Conservation (phyloP, 257 asterid species). For the Solanum bulbocastanum region DNA sequence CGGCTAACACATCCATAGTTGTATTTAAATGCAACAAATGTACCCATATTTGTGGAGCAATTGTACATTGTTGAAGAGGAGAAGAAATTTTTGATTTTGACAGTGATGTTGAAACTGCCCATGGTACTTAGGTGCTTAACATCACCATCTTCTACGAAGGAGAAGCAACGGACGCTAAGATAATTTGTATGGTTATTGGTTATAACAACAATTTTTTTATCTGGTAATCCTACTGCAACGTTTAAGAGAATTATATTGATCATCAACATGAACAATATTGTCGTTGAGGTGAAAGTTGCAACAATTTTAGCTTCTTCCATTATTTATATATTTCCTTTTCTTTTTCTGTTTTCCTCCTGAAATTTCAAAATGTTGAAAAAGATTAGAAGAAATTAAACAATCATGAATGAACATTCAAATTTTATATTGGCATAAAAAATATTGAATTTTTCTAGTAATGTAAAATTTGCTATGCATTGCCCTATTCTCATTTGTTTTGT, state of each 20-base stretch:
- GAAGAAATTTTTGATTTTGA: not conserved
- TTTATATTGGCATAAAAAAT: not conserved
- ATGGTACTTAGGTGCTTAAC: conserved; percentile 32
- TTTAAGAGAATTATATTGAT: not conserved
- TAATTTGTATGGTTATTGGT: conserved; percentile 41
- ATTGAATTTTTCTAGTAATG: not conserved
- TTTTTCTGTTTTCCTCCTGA: not conserved
- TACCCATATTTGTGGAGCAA: conserved; percentile 67
- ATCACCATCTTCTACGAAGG: conserved; percentile 19
- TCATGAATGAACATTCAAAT: not conserved
- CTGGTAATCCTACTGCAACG: not conserved
- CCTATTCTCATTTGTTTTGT: not conserved
- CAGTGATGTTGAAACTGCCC: conserved; percentile 23
- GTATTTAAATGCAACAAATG: conserved; percentile 35
- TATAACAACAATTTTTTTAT: not conserved
- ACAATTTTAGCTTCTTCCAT: not conserved
- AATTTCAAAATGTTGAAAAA: not conserved
- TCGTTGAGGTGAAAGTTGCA: not conserved
- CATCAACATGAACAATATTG: not conserved
- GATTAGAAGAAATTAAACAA: not conserved
- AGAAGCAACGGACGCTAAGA: conserved; percentile 52
- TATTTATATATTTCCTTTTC: not conserved
- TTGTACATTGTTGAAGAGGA: conserved; percentile 1
- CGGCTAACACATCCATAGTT: conserved; percentile 22
- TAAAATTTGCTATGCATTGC: not conserved